Evolutionary conservation across 2,329 filamentous ascomycete genomes (phyloP), one percentile per base, ranked within the genome.

Genomic region (Claviceps pusilla): DNA sequence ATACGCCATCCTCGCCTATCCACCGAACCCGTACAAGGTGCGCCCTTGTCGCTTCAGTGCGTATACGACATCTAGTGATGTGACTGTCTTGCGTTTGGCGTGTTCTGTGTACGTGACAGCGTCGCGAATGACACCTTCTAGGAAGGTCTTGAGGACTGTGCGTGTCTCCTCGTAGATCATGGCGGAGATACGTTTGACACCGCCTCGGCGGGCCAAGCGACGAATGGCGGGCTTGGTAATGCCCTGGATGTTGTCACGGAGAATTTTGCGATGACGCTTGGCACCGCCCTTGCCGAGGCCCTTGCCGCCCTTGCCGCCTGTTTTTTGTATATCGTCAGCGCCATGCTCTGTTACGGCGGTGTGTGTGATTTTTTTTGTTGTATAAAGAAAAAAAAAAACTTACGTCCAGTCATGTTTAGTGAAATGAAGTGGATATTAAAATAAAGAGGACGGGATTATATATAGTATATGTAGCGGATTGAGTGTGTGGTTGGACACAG

Each of bases 111-210:
- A 87, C 67, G 83, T 87, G 73, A 87, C 83, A 58, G 83, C 83
- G 61, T 87, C 83, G 69, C 83, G 83, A 65, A 87, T 87, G 70
- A 87, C 83, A 65, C 79, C 78, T 73, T 86, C 83, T 59, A 87
- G 81, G 79, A 86, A 87, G 62, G 82, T 83, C 79, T 87, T 87
- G 64, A 87, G 79, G 60, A 87, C 83, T 76, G 82, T 82, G 62
- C 83, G 83, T 59, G 83, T 87, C 76, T 87, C 83, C 71, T 86
- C 83, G 76, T 87, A 87, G 73, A 87, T 87, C 82, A 87, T 94
- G 72, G 90, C 90, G 68, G 89, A 95, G 69, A 96, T 96, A 95
- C 90, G 90, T 87, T 96, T 96, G 81, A 96, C 90, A 90, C 90
- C 90, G 75, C 90, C 90, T 93, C 90, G 89, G 77, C 90, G 90